Evolutionary conservation across 2,329 filamentous ascomycete genomes (phyloP).

Genomic region (Pseudogymnoascus sp.): DNA sequence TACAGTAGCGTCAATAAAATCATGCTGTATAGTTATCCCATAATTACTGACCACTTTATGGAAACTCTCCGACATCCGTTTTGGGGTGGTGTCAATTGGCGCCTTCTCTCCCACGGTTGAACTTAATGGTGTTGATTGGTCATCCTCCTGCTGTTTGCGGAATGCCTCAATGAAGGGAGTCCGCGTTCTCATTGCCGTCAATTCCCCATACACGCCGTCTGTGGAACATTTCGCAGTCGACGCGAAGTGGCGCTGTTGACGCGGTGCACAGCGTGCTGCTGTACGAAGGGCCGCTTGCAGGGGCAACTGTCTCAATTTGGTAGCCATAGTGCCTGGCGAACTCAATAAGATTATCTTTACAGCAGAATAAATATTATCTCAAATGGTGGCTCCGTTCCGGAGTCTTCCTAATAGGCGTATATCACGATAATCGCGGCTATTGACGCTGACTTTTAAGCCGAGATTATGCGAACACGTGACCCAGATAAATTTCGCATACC

Average conservation of each 20-base stretch:
- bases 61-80: conserved; percentile 60
- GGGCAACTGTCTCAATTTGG: not conserved
- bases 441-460: not conserved
- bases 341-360: not conserved
- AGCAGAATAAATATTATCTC: not conserved
- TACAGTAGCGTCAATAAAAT: conserved; percentile 26
- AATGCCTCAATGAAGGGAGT: conserved; percentile 64
- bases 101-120: conserved; percentile 25
- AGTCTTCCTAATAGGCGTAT: not conserved
- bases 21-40: not conserved
- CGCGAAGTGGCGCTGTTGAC: conserved; percentile 18
- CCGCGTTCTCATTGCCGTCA: conserved; percentile 51
- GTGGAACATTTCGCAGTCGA: conserved; percentile 16
- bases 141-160: conserved; percentile 38
- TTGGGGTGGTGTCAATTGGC: conserved; percentile 46
- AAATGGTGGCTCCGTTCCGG: not conserved
- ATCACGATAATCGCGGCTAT: not conserved
- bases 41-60: conserved; percentile 47
- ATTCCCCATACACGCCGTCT: conserved; percentile 52
- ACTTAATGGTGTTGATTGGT: not conserved
- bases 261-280: not conserved
- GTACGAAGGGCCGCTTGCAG: not conserved
- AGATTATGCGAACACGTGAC: not conserved
- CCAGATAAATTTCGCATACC: not conserved
- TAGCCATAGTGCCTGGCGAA: not conserved